Evolutionary conservation across 805 yeast species (phyloP), one percentile per base, ranked within the genome.

Genomic region (Saccharomycopsis oosterbeekiorum): DNA sequence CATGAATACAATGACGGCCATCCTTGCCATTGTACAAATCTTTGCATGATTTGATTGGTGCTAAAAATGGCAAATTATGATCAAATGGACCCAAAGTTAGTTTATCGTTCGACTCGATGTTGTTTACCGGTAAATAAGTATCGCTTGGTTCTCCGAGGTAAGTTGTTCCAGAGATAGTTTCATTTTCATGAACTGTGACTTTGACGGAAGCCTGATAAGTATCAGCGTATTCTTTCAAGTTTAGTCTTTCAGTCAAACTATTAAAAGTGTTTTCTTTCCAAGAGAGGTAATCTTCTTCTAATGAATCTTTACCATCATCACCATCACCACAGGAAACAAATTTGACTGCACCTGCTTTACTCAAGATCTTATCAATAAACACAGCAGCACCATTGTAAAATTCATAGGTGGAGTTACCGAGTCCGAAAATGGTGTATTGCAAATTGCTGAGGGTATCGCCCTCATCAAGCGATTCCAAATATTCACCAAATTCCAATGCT

Each of bases 351-450:
- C 93, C 92, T 43, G 89, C 85, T 34, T 76, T 78, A 60, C 74
- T 74, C 58, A 84, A 74, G 26, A 79, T 71, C 63, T 78, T 77
- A 61, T 80, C 76, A 60, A 79, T 73, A 56, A 83, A 77, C 68
- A 83, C 83, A 47, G 92, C 91, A 63, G 90, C 87, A 56, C 86
- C 88, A 71, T 94, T 94, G 79, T 80, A 93, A 72, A 88, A 85
- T 74, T 93, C 98, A 71, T 93, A 93, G 34, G 97, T 92, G 53
- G 92, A 85, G 76, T 94, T 93, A 70, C 99, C 99, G 65, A 93
- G 81, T 19, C 97, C 98, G 70, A 93, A 94, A 59, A 90, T 79
- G 63, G 91, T 81, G 74, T 75, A 91, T 67, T 80, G 83, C 64
- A 91, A 69, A 63, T 80, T 81, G 8, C 79, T 70, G 67, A 92